These are phyloP conservation scores for Coniochaeta sp. DNA, from an alignment of 2,329 filamentous ascomycete genomes.

Conservation along the genomic window DNA sequence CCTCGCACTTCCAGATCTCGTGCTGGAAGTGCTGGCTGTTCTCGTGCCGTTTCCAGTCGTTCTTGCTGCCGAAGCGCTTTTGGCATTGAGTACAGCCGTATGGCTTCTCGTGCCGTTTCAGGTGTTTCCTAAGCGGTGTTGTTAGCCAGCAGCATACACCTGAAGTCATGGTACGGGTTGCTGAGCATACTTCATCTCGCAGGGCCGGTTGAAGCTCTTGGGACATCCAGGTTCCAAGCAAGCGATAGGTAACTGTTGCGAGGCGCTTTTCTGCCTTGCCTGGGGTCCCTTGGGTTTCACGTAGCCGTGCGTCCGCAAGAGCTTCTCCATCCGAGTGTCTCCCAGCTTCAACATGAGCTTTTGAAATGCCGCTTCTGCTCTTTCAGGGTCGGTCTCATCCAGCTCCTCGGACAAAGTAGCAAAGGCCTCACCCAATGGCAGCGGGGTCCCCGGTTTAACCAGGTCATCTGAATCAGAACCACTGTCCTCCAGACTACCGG, in stretches of 20 bases:
- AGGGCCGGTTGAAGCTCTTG: slow-evolving; percentile 41
- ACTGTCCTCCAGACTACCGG: not conserved
- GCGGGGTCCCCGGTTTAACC: not conserved
- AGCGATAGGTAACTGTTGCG: not conserved
- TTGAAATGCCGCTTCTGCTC: not conserved
- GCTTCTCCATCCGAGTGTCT: not conserved
- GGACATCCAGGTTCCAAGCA: slow-evolving; percentile 13
- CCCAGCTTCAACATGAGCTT: not conserved
- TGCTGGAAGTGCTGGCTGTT: slow-evolving; percentile 66
- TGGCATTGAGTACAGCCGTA: slow-evolving; percentile 74
- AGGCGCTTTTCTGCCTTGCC: not conserved
- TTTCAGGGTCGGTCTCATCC: not conserved
- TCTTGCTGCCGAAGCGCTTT: slow-evolving; percentile 82
- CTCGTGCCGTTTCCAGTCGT: slow-evolving; percentile 91
- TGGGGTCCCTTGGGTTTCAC: not conserved
- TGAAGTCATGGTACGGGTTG: not conserved
- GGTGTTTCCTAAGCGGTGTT: slow-evolving; percentile 59
- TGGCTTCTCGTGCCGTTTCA: slow-evolving; percentile 71
- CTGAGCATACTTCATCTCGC: slow-evolving; percentile 47
- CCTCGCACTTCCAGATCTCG: slow-evolving; percentile 65
- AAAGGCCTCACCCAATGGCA: not conserved
- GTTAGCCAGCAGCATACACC: slow-evolving; percentile 12
- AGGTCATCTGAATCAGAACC: not conserved
- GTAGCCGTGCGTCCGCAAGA: not conserved
- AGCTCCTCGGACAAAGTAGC: not conserved